Base-by-base conservation (phyloP, 495 filamentous ascomycete species). In the Corynascus novoguineensis region DNA sequence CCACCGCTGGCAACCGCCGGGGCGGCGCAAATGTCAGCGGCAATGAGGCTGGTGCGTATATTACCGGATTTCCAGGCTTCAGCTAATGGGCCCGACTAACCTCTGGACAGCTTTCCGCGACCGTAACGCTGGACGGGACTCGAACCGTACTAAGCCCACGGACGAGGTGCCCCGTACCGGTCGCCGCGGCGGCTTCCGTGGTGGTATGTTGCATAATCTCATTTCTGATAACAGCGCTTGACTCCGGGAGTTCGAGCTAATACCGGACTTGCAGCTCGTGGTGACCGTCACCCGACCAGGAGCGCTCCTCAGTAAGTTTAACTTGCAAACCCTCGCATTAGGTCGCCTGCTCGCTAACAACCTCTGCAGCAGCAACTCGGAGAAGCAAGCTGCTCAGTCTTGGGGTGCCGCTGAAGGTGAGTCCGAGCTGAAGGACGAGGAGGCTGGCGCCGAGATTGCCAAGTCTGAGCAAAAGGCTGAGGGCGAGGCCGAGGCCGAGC, bases 351-450 rank as follows among this genome's bases (percentile, higher is more conserved):
- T n/a, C 17, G 25, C 59, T 61, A 67, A 69, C 61, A 60, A 31
- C 25, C 34, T 60, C 27, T 55, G 22, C 28, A 58, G 58, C 53
- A 90, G 90, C 63, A 91, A 95, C 64, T 87, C 91, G 66, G 88
- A 90, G 67, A 98, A 97, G 84, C 88, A 95, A 76, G 86, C 89
- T 65, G 84, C 82, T 68, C 88, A 90, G 68, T 87, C 89, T 60
- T 98, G 93, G 93, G 93, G 91, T 65, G 86, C 78, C 68, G 80
- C 80, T 53, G 85, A 85, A 67, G 93, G 91, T 69, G 75, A 83
- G 28, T 86, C 83, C 65, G 87, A 91, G 73, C 86, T 83, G 74
- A 85, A 86, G 60, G 95, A 97, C 64, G 93, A 97, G 80, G 80
- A 87, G 66, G 89, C 85, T 61, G 93, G 83, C 58, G 89, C 90